Base-by-base conservation (phyloP, 2,329 filamentous ascomycete species). In the Samsoniella hepiali region DNA sequence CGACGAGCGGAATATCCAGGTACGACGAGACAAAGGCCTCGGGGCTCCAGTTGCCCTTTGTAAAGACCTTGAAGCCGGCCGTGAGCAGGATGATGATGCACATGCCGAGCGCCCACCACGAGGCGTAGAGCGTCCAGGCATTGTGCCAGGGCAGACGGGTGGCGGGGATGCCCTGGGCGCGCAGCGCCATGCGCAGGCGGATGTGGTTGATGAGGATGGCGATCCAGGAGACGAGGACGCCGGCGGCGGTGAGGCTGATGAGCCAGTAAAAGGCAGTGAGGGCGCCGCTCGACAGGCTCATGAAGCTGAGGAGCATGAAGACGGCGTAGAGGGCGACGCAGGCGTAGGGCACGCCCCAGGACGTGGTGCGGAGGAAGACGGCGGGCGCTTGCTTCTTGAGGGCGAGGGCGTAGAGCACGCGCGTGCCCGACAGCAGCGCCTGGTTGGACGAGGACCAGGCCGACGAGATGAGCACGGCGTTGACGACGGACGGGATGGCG, bases 401-500 rank as follows among this genome's bases (percentile, higher is more conserved):
- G 0, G 86, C 85, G 61, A 88, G 75, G 4, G 82, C 84, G 66
- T 86, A 84, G 5, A 88, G 76, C 40, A 85, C 83, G 54, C 86
- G 81, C 0, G 85, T 86, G 34, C 84, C 85, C 1, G 84, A 78
- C 47, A 81, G 77, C 40, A 93, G 77, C 69, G 83, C 85, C 67
- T 88, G 86, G 68, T 92, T 92, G 0, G 84, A 86, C 0, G 88
- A 82, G 0, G 88, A 91, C 76, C 85, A 88, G 0, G 88, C 89
- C 0, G 88, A 89, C 0, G 87, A 90, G 67, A 93, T 81, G 68
- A 93, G 88, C 32, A 93, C 81, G 42, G 89, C 90, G 72, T 94
- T 94, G 75, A 93, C 87, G 62, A 93, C 84, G 6, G 85, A 86
- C 0, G 89, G 88, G 5, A 93, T 82, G 7, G 82, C 87, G 5